Conservation (phyloP, 768 basidiomycete genomes). For the Rhodotorula paludigena region DNA sequence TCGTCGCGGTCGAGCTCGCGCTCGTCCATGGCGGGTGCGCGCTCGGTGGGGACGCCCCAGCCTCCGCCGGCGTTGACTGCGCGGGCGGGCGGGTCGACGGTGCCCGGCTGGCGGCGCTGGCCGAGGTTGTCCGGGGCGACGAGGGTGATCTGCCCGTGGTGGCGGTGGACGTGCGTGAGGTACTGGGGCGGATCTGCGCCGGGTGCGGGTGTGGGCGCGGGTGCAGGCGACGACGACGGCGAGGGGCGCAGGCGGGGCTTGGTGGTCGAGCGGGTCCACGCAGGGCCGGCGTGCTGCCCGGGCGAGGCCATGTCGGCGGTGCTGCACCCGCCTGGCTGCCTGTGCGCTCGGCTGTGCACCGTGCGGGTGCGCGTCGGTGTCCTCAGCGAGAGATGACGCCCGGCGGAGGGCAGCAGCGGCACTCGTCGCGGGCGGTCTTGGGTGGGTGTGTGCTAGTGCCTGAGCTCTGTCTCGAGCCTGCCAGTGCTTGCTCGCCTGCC, state of each 20-base stretch:
- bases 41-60: background rate
- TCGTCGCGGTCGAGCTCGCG: too few relatives aligned
- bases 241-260: background rate
- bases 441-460: too few relatives aligned
- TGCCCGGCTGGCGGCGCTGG: slow-evolving; percentile 10
- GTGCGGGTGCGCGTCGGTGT: too few relatives aligned
- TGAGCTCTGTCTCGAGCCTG: too few relatives aligned
- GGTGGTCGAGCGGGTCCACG: slow-evolving; percentile 14
- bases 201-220: background rate
- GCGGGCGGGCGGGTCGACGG: slow-evolving; percentile 5
- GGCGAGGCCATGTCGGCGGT: too few relatives aligned
- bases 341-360: too few relatives aligned
- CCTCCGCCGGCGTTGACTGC: background rate
- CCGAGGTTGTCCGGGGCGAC: slow-evolving; percentile 31
- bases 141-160: slow-evolving; percentile 31
- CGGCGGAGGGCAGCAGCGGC: too few relatives aligned
- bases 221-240: background rate
- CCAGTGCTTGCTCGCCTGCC: too few relatives aligned
- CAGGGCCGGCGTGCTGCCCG: slow-evolving; percentile 2
- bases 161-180: slow-evolving; percentile 28
- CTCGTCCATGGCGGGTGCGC: background rate
- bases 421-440: too few relatives aligned
- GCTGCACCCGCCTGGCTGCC: too few relatives aligned
- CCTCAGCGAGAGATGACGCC: too few relatives aligned
- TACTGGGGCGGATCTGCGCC: background rate